Evolutionary conservation across 176 grass and related monocot species (phyloP).

Genomic region (Alopecurus myosuroides): DNA sequence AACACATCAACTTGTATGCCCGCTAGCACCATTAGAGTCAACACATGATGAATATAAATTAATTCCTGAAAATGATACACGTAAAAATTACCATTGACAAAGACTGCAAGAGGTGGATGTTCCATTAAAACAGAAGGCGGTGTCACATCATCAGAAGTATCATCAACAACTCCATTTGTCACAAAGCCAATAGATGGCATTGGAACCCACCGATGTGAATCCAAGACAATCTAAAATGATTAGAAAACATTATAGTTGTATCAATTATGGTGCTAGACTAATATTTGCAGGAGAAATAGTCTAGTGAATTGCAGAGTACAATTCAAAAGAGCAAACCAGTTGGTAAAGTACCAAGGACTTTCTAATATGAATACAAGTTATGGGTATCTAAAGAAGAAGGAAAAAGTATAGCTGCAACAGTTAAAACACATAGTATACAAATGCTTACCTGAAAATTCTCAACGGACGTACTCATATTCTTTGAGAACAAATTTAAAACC

Average conservation of each 20-base stretch:
- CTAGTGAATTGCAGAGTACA: background rate
- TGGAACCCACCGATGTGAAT: slow-evolving; percentile 92
- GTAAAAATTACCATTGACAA: slow-evolving; percentile 80
- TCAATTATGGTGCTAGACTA: background rate
- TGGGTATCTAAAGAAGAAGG: background rate
- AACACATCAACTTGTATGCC: background rate
- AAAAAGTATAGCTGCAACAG: background rate
- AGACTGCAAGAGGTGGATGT: slow-evolving; percentile 90
- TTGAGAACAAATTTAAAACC: slow-evolving; percentile 89
- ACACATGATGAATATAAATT: background rate
- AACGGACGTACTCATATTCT: slow-evolving; percentile 79
- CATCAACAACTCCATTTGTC: slow-evolving; percentile 78
- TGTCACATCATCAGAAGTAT: slow-evolving; percentile 70
- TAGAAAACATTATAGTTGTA: background rate
- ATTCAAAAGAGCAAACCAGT: background rate
- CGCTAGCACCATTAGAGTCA: background rate
- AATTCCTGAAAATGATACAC: background rate
- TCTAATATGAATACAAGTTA: background rate
- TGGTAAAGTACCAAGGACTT: background rate
- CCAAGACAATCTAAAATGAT: slow-evolving; percentile 67
- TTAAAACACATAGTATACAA: background rate
- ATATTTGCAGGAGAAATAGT: background rate
- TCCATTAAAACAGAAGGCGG: slow-evolving; percentile 98
- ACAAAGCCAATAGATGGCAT: slow-evolving; percentile 98
- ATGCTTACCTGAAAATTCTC: slow-evolving; percentile 92